Evolutionary conservation across 345 rosid species (phyloP), one percentile per base, ranked within the genome.

Genomic region (Syzygium aqueum): DNA sequence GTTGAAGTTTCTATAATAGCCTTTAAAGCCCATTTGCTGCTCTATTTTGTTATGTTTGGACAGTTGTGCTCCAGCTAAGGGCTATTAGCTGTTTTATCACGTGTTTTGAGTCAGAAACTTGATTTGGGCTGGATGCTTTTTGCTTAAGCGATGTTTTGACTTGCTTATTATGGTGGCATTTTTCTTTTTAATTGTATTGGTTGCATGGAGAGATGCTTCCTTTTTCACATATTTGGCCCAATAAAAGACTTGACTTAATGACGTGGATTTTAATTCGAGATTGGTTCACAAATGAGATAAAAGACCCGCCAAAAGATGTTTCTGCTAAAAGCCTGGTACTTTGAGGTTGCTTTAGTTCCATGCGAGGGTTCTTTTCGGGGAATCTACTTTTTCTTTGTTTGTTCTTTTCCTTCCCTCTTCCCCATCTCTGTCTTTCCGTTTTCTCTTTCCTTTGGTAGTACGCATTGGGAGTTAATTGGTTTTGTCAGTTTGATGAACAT

Each of bases 321-420:
- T 94, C 89, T 89, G 88, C 88, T 84, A 49, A 92, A 90, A 89
- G 93, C 87, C 40, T 90, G 91, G 92, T 85, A 65, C 90, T 91
- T 89, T 89, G 84, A 52, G 80, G 85, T 80, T 93, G 92, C 95
- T 94, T 95, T 91, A 88, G 93, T 93, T 92, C 95, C 96, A 93
- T 91, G 88, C 84, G 91, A 90, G 91, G 89, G 86, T 90, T 90
- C 90, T 91, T 91, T 90, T 90, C 8, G 40, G 87, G 87, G 98
- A 94, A 96, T 94, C 96, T 73, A 25, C 80, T 73, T 73, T 73
- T 73, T 73, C 80, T 73, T 73, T 73, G 80, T 67, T 73, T 73
- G 80, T 92, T 91, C 94, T 93, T 94, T 93, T 85, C 92, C 88
- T 89, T 91, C 89, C 90, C 88, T 90, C 89, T 89, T 89, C 80